These are phyloP conservation scores for Mycena pura DNA, from an alignment of 768 basidiomycete species.

Conservation along the genomic window DNA sequence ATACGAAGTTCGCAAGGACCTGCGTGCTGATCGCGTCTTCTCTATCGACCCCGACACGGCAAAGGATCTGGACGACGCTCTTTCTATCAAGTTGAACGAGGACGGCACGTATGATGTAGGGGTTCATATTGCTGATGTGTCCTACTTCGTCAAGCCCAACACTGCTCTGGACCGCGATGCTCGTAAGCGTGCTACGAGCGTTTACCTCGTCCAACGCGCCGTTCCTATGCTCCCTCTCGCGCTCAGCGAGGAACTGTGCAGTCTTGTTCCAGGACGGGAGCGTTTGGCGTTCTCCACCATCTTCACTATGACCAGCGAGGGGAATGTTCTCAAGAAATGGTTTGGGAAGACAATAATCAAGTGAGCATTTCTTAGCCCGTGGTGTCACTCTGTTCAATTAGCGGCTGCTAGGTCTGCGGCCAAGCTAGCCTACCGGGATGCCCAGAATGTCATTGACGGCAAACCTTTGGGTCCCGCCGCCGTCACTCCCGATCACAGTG, in stretches of 20 bases:
- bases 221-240: conserved; percentile 97
- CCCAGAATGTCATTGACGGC: conserved; percentile 84
- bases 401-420: conserved; percentile 74
- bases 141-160: conserved; percentile 92
- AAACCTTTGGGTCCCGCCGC: conserved; percentile 58
- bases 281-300: conserved; percentile 90
- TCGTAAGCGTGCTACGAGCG: conserved; percentile 94
- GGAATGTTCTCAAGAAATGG: conserved; percentile 84
- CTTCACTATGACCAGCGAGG: conserved; percentile 87
- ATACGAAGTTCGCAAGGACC: conserved; percentile 85
- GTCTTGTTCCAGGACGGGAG: conserved; percentile 86
- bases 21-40: conserved; percentile 86
- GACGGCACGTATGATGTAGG: conserved; percentile 94
- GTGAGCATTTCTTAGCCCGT: conserved; percentile 46
- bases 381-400: conserved; percentile 12
- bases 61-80: conserved; percentile 93
- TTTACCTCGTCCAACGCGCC: conserved; percentile 94
- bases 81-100: conserved; percentile 88
- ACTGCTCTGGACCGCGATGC: conserved; percentile 99
- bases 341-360: conserved; percentile 93
- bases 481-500: conserved; percentile 63
- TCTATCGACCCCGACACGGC: conserved; percentile 92
- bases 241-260: conserved; percentile 93
- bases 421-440: conserved; percentile 83
- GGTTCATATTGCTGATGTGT: conserved; percentile 96